phyloP scores from a whole-genome alignment of 768 basidiomycete species.

The Fibroporia radiculosa region DNA sequence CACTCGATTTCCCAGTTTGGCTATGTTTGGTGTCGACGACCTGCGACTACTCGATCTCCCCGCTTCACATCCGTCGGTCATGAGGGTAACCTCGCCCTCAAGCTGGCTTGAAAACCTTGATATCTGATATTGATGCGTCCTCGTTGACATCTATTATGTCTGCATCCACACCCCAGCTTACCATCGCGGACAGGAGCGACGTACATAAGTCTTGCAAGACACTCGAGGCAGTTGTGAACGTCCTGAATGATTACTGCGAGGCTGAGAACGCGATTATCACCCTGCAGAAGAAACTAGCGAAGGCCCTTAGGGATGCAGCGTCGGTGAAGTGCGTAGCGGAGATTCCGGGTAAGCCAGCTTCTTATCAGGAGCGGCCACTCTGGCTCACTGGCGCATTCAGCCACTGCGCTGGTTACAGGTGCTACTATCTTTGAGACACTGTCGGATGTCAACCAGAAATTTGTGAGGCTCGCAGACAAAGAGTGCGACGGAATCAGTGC shows the following conservation, averaged over 20 bases:
- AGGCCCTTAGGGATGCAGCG: slow-evolving; percentile 61
- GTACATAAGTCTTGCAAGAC: slow-evolving; percentile 79
- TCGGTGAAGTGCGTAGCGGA: slow-evolving; percentile 49
- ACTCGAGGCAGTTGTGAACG: slow-evolving; percentile 56
- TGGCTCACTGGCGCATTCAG: slow-evolving; percentile 27
- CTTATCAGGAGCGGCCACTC: not conserved
- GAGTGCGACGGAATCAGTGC: slow-evolving; percentile 57
- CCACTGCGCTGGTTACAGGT: slow-evolving; percentile 57
- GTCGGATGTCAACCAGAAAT: slow-evolving; percentile 66
- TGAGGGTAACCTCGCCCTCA: too few species aligned
- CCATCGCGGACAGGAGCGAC: slow-evolving; percentile 55
- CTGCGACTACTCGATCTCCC: too few species aligned
- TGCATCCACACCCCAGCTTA: slow-evolving; percentile 11
- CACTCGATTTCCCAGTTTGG: too few species aligned
- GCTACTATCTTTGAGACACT: slow-evolving; percentile 63
- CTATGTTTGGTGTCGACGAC: too few species aligned
- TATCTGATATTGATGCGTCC: too few species aligned
- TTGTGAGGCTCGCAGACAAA: slow-evolving; percentile 66
- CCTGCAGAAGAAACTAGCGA: slow-evolving; percentile 70
- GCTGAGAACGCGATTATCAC: slow-evolving; percentile 51
- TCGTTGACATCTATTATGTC: slow-evolving; percentile 8
- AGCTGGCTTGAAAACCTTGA: too few species aligned
- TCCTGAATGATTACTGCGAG: slow-evolving; percentile 72
- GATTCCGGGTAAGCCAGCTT: slow-evolving; percentile 49
- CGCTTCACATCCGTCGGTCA: too few species aligned